These are phyloP conservation scores for Backusella circina DNA, from an alignment of 192 early-diverging fungal species.

Conservation along the genomic window DNA sequence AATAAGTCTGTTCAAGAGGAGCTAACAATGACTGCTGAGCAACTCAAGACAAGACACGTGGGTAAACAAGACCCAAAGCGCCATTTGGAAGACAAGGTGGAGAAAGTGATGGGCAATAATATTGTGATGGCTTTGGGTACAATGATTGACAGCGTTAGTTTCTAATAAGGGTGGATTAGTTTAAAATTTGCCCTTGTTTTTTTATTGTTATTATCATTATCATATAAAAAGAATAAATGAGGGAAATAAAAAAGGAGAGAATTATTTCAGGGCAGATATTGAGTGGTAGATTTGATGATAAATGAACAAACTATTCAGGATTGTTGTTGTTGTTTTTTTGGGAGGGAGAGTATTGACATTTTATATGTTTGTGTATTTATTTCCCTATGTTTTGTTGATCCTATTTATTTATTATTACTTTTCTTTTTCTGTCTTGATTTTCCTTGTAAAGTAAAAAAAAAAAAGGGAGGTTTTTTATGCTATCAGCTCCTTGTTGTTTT, in stretches of 20 bases:
- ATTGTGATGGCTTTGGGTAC: slow-evolving; percentile 94
- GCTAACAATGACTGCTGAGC: slow-evolving; percentile 84
- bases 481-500: neutral
- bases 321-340: neutral
- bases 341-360: neutral
- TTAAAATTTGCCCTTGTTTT: neutral
- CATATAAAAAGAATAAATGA: neutral
- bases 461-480: neutral
- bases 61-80: slow-evolving; percentile 99
- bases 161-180: slow-evolving; percentile 28
- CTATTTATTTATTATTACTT: too few relatives aligned
- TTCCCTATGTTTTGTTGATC: too few relatives aligned
- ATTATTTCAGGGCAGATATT: neutral
- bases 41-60: slow-evolving; percentile 96
- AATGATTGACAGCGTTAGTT: slow-evolving; percentile 77
- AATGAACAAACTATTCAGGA: neutral
- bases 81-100: slow-evolving; percentile 92
- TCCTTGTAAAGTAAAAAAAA: neutral
- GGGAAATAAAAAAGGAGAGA: neutral
- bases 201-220: too few relatives aligned
- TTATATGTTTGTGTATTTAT: neutral
- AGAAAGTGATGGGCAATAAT: slow-evolving; percentile 90
- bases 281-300: neutral
- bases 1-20: slow-evolving; percentile 99
- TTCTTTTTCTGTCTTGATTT: too few relatives aligned